phyloP scores from a whole-genome alignment of 1,284 basidiomycete genomes.

The Filobasidium uniguttulatum region DNA sequence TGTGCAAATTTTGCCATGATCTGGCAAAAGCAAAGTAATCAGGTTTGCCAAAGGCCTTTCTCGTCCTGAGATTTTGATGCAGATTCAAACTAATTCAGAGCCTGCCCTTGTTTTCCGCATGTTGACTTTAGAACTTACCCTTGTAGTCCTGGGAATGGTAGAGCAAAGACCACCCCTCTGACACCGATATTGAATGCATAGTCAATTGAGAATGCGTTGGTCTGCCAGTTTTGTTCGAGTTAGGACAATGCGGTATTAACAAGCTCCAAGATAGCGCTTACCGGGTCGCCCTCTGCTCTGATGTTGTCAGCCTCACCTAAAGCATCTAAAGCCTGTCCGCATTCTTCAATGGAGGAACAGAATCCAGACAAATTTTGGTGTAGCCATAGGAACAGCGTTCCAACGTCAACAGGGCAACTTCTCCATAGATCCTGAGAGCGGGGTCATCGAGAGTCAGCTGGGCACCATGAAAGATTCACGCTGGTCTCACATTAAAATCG shows the following conservation, averaged over 20 bases:
- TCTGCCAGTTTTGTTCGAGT: constrained; percentile 46
- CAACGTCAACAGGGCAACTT: constrained; percentile 79
- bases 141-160: too few species aligned
- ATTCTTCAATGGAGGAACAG: constrained; percentile 63
- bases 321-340: constrained; percentile 55
- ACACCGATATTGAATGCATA: constrained; percentile 72
- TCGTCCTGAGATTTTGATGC: too few species aligned
- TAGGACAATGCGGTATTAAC: background rate
- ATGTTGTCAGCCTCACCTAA: constrained; percentile 69
- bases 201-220: constrained; percentile 49
- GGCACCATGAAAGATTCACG: too few species aligned
- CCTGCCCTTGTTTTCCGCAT: too few species aligned
- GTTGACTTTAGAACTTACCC: too few species aligned
- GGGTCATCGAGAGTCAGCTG: background rate
- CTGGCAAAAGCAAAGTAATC: too few species aligned
- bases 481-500: constrained; percentile 54
- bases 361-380: constrained; percentile 88
- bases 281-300: constrained; percentile 52
- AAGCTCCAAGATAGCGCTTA: constrained; percentile 22
- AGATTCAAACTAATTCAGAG: too few species aligned
- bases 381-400: constrained; percentile 73
- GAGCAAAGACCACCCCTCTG: constrained; percentile 60
- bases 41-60: too few species aligned
- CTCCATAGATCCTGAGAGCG: constrained; percentile 52
- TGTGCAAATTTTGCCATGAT: too few species aligned